Base-by-base conservation (phyloP, 1,284 basidiomycete species). In the Termitomyces sp. region DNA sequence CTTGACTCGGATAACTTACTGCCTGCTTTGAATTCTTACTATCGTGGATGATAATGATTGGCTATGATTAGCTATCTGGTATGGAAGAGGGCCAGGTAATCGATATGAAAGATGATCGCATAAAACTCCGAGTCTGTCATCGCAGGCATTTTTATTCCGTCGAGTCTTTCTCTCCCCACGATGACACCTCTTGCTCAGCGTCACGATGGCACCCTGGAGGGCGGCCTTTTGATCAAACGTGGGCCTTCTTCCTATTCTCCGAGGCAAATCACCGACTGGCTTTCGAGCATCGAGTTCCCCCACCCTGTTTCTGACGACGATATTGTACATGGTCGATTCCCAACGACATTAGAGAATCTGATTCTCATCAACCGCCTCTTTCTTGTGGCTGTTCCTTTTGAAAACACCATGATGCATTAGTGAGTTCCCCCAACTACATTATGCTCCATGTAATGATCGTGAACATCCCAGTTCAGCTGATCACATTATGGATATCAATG, bases 321-420 rank as follows among this genome's bases (percentile, higher is more conserved):
- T 40, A 46, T 57, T 26, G n/a, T 14, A 24, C 46, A 49, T 34
- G 42, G 55, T 31, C 46, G 49, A 24, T 61, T 61, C 40, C 53
- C 52, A 33, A 50, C 54, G 11, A 55, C 54, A 7, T 50, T 63
- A 3, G 51, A 62, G 14, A 58, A 63, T 42, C 50, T 63, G 7
- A 50, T 40, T 13, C 28, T 53, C 6, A 40, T 63, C 14, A 56
- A 53, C 28, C 52, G 55, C 19, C 54, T 60, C 13, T 58, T 60
- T 34, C 48, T 62, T 3, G 45, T 62, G 9, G 19, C 59, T 16
- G 54, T 58, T 43, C 57, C 59, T 21, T 62, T 54, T 26, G 60
- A 63, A 48, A 62, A 62, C 34, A 62, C 57, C 4, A 53, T 46
- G 42, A 63, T 62, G 54, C 59, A 63, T 43, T 63, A 62, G 61